Base-by-base conservation (phyloP, 495 filamentous ascomycete species). In the Aspergillus hancockii region DNA sequence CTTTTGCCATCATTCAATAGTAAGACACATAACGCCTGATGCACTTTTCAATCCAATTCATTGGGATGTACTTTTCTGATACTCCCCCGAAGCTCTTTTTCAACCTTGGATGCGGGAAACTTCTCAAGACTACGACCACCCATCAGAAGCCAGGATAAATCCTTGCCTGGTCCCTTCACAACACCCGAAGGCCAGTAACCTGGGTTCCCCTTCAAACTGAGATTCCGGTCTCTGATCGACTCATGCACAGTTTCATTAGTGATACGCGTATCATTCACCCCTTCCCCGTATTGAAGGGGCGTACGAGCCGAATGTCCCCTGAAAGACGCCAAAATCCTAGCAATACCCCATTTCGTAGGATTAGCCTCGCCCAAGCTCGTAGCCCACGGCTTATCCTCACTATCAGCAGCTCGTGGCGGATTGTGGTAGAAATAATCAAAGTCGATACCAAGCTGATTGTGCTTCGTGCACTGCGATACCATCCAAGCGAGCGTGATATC, bases 401-500 rank as follows among this genome's bases (percentile, higher is more conserved):
- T 1, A 1, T 50, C 46, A 55, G 49, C 5, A 60, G 54, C 31
- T 51, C 3, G 3, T 14, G 9, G 12, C 2, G 10, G 10, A 19
- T 22, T 46, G 13, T 65, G 58, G 19, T 59, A 60, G 3, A 70
- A 63, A 22, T 67, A 59, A 2, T 57, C 60, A 8, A 64, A 18
- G 25, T 70, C 62, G 19, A 70, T 65, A 0, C 36, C 47, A 0
- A 70, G 60, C 23, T 70, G 67, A 21, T 62, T 54, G 31, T 67
- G 25, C 52, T 67, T 65, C 10, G 58, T 54, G 34, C 64, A 67
- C 34, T 79, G 70, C 25, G 71, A 58, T 18, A 81, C 72, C 79
- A 82, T 81, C 79, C 79, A 82, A 3, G 74, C 73, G 22, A 82
- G 62, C 0, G 76, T 64, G 25, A 82, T 78, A 38, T 80, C 72